Evolutionary conservation across 2,329 filamentous ascomycete species (phyloP), one percentile per base, ranked within the genome.

Genomic region (Podosphaera fusca): DNA sequence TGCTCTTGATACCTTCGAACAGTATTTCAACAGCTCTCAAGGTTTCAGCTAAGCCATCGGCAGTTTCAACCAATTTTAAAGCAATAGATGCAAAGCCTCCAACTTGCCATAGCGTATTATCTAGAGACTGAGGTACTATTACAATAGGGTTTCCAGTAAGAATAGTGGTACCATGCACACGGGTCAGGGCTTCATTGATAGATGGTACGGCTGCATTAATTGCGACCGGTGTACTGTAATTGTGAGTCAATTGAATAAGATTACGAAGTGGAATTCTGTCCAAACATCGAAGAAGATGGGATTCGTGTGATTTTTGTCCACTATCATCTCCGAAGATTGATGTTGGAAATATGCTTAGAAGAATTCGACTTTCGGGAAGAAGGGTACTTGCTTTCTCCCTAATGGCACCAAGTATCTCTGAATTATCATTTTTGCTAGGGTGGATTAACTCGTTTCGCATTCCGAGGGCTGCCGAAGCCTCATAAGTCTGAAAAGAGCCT

Each of bases 401-500:
- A 53, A 95, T 94, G 9, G 89, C 90, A 62, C 80, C 81, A 52
- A 95, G 78, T 55, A 98, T 95, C 63, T 96, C 90, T 1, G 92
- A 96, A 55, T 79, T 81, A 60, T 94, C 87, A 61, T 94, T 87
- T 66, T 88, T 94, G 10, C 88, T 89, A 1, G 87, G 84, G 68
- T 94, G 86, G 42, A 94, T 75, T 55, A 88, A 80, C 66, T 98
- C 92, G 64, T 96, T 96, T 51, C 90, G 84, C 56, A 95, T 76
- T 59, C 94, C 92, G 45, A 98, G 73, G 56, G 86, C 82, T 6
- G 92, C 90, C 0, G 92, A 96, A 5, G 92, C 90, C 64, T 85
- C 81, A 67, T 98, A 98, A 0, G 94, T 98, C 66, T 96, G 88
- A 65, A 98, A 94, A 1, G 88, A 90, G 4, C 94, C 92, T 12